Evolutionary conservation across 2,329 filamentous ascomycete species (phyloP), one percentile per base, ranked within the genome.

Genomic region (Lasiodiplodia theobromae): DNA sequence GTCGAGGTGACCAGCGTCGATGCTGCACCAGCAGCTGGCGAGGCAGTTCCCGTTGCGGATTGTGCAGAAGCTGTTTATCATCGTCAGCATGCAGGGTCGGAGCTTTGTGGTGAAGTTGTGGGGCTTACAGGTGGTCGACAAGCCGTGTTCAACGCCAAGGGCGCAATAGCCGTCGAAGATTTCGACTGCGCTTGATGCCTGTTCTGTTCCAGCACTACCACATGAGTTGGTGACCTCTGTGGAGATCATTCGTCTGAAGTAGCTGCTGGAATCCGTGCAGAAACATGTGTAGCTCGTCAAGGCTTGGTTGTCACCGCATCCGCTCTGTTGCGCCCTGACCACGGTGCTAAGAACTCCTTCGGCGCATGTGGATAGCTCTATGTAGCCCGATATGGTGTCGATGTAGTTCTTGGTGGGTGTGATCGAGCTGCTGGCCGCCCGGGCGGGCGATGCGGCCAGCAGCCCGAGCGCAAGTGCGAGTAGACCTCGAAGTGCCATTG

Each of bases 261-360:
- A 25, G 2, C 18, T 18, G 38, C 37, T 44, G 14, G 51, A 56
- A 2, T 56, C 25, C 1, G 63, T 56, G 51, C 63, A 66, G 51
- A 66, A 66, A 51, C 63, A 66, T 2, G 63, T 56, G 28, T 66
- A 66, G 49, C 34, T 44, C 12, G 51, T 66, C 16, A 54, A 8
- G 14, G 21, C 23, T 3, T 4, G 1, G n/a, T 56, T 21, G 25
- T 66, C 63, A 3, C 63, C 63, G 31, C 63, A 66, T 11, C 63
- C 63, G 37, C 51, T 66, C 14, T 23, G 44, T 23, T 56, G 49
- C 3, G 21, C 63, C 14, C 63, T 23, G n/a, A 66, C 63, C 11
- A 66, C 54, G 14, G 63, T 66, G 37, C 63, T 66, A 11, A 64
- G 60, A 2, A 25, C 44, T 5, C 16, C 38, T 25, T 52, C 60